A percentile compares a stretch with the other conserved stretches of the same genome.
These are phyloP conservation scores for Chamaecyparis obtusa DNA, from an alignment of 75 land plant species.

Conservation along the genomic window DNA sequence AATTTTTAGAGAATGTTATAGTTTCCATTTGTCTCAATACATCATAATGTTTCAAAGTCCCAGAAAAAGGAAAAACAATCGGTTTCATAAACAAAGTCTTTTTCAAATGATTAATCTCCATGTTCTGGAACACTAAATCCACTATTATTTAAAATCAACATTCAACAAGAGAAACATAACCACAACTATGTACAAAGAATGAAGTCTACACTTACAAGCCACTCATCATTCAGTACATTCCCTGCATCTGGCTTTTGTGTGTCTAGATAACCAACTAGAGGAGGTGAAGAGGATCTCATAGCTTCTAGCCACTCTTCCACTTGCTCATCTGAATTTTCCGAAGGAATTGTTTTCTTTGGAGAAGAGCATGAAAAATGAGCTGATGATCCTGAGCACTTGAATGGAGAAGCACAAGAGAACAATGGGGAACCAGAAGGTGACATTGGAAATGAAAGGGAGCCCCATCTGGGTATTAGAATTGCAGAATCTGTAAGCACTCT, in stretches of 20 bases:
- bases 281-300: constrained; percentile 20
- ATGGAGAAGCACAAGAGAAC: constrained; percentile 11
- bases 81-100: background rate
- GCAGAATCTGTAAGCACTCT: constrained; percentile 10
- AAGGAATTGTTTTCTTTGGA: background rate
- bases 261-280: background rate
- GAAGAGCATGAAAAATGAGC: constrained; percentile 7
- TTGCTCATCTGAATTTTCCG: background rate
- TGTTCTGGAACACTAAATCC: background rate
- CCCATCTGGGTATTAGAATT: background rate
- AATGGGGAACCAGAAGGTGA: constrained; percentile 10
- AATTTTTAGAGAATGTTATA: background rate
- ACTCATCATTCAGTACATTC: background rate
- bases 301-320: constrained; percentile 11
- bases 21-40: background rate
- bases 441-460: constrained; percentile 6
- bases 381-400: constrained; percentile 9
- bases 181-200: background rate
- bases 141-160: background rate
- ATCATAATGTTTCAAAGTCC: background rate
- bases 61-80: background rate
- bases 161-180: background rate
- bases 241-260: background rate
- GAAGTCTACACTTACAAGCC: constrained; percentile 3
- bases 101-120: background rate